Evolutionary conservation across 768 basidiomycete species (phyloP).

Genomic region (Kwoniella bestiolae): DNA sequence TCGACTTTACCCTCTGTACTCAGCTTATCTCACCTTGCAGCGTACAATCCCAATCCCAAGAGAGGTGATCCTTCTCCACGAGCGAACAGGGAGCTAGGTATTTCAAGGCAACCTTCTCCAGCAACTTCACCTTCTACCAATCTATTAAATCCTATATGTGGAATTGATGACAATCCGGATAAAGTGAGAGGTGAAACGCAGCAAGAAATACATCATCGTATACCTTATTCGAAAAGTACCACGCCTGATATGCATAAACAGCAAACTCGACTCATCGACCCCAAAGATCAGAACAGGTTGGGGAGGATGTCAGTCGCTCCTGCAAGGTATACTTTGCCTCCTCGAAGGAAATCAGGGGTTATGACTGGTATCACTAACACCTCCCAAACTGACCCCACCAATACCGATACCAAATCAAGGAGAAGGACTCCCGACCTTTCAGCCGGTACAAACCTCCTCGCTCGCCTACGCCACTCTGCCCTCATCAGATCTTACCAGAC

Average conservation of each 20-base stretch:
- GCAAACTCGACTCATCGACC: not conserved
- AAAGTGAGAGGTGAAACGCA: not conserved
- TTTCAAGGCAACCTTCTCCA: not conserved
- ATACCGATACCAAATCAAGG: not conserved
- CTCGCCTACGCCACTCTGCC: not conserved
- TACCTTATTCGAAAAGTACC: not conserved
- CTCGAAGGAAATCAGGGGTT: slow-evolving; percentile 6
- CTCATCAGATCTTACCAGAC: slow-evolving; percentile 23
- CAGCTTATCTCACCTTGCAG: slow-evolving; percentile 19
- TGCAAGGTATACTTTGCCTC: slow-evolving; percentile 15
- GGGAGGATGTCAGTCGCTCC: slow-evolving; percentile 50
- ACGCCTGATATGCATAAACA: slow-evolving; percentile 4
- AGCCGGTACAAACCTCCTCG: not conserved
- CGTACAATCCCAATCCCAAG: not conserved
- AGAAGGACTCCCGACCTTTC: not conserved
- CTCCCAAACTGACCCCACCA: not conserved
- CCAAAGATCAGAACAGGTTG: slow-evolving; percentile 36
- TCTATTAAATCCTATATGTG: too few relatives aligned
- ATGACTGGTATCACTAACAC: not conserved
- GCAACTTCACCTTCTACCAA: not conserved
- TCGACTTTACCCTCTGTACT: slow-evolving; percentile 30
- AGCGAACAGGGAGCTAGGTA: too few relatives aligned
- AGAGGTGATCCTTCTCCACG: not conserved
- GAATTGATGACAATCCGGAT: not conserved
- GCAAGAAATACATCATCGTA: slow-evolving; percentile 1